Evolutionary conservation across 306 rosid genomes (phyloP).

Genomic region (Pyrus bretschneideri): DNA sequence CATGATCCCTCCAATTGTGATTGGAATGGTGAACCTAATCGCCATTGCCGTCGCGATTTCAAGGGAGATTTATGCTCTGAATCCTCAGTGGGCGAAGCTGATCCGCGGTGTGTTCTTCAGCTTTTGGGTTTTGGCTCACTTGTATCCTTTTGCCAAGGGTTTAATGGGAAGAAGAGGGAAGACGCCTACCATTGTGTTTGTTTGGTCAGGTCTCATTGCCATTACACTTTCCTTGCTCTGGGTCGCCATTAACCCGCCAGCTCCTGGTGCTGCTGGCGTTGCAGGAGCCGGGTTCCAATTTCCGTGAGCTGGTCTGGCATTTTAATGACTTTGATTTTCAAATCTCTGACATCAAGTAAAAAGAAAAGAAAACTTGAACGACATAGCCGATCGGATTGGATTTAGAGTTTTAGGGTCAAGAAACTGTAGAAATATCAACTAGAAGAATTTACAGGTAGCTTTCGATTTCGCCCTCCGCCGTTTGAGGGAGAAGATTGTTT

Average conservation of each 20-base stretch:
- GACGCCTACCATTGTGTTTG: slow-evolving; percentile 50
- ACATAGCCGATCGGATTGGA: neutral
- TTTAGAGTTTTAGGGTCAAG: neutral
- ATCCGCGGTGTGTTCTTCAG: slow-evolving; percentile 45
- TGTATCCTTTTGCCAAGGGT: slow-evolving; percentile 53
- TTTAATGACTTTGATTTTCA: neutral
- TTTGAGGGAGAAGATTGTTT: neutral
- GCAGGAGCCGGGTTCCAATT: slow-evolving; percentile 27
- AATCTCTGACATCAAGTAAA: too few species aligned
- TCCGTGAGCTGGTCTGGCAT: slow-evolving; percentile 13
- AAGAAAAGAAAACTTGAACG: neutral
- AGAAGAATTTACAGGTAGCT: neutral
- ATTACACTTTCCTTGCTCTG: slow-evolving; percentile 51
- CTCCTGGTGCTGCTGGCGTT: slow-evolving; percentile 6
- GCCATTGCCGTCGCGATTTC: slow-evolving; percentile 40
- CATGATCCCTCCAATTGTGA: slow-evolving; percentile 51
- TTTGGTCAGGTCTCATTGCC: slow-evolving; percentile 52
- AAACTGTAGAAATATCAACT: neutral
- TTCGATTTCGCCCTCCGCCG: neutral
- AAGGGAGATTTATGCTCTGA: slow-evolving; percentile 31
- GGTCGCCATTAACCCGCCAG: slow-evolving; percentile 36
- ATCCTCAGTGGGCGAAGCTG: slow-evolving; percentile 38
- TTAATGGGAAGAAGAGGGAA: slow-evolving; percentile 51
- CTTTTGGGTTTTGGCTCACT: slow-evolving; percentile 54
- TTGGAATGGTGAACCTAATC: slow-evolving; percentile 38